Conservation (phyloP, 768 basidiomycete species). For the Mycena vitilis region DNA sequence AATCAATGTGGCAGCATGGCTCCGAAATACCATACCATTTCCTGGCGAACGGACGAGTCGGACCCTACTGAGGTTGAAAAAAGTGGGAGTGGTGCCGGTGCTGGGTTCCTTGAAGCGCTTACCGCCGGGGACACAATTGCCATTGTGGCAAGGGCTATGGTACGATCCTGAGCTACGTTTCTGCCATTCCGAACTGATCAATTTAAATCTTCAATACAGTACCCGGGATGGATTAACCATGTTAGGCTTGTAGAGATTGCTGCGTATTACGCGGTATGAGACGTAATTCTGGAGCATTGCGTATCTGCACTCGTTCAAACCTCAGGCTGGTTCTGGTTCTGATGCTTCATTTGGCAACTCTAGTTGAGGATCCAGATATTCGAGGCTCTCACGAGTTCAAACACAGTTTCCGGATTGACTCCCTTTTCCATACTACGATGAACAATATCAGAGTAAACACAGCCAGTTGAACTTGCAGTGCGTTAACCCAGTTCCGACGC, state of each 20-base stretch:
- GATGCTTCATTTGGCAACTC: too few species aligned
- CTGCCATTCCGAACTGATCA: background rate
- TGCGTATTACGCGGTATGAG: constrained; percentile 21
- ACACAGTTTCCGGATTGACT: too few species aligned
- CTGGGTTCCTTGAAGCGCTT: constrained; percentile 15
- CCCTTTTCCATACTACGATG: too few species aligned
- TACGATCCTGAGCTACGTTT: background rate
- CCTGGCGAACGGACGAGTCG: background rate
- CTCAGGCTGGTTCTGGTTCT: too few species aligned
- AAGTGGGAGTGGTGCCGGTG: constrained; percentile 21
- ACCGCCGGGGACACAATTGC: constrained; percentile 6
- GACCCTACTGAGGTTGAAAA: background rate
- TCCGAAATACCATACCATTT: background rate
- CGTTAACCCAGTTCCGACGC: background rate
- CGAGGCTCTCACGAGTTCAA: too few species aligned
- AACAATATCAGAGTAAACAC: too few species aligned
- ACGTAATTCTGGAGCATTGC: too few species aligned
- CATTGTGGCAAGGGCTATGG: constrained; percentile 17
- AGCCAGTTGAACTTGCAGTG: background rate
- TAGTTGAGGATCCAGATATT: too few species aligned
- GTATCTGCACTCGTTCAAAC: too few species aligned
- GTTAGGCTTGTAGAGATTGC: background rate
- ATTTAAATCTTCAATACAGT: constrained; percentile 1
- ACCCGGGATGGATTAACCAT: constrained; percentile 15
- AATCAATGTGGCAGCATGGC: constrained; percentile 2